These are phyloP conservation scores for Hypoxylon sp. DNA, from an alignment of 2,329 filamentous ascomycete species.

Conservation along the genomic window DNA sequence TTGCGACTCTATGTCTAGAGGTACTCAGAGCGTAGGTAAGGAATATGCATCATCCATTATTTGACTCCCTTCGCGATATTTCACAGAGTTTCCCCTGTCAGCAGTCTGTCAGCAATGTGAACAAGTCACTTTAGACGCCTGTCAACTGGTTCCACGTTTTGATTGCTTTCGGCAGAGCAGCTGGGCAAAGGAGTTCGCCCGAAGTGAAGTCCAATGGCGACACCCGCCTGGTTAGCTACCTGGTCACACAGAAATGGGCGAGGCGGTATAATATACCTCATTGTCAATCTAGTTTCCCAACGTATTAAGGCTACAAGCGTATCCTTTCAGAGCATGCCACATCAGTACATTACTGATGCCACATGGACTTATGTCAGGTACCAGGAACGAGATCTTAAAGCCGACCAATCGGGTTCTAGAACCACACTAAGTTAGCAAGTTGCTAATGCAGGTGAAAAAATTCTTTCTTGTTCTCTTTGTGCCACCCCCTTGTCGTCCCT, in stretches of 20 bases:
- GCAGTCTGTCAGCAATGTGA: slow-evolving; percentile 37
- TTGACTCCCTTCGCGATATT: slow-evolving; percentile 57
- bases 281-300: slow-evolving; percentile 24
- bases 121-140: slow-evolving; percentile 18
- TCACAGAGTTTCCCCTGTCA: slow-evolving; percentile 51
- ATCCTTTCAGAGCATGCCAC: slow-evolving; percentile 42
- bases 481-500: slow-evolving; percentile 35
- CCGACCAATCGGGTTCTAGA: slow-evolving; percentile 44
- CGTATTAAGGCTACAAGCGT: slow-evolving; percentile 18
- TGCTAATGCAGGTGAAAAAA: slow-evolving; percentile 42
- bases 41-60: slow-evolving; percentile 44
- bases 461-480: slow-evolving; percentile 36
- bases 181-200: slow-evolving; percentile 32
- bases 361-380: slow-evolving; percentile 50
- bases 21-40: slow-evolving; percentile 5
- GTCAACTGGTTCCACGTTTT: slow-evolving; percentile 46
- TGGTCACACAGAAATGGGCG: slow-evolving; percentile 28
- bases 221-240: slow-evolving; percentile 19
- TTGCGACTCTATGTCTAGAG: not conserved
- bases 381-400: slow-evolving; percentile 45
- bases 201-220: slow-evolving; percentile 23
- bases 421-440: slow-evolving; percentile 22
- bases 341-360: slow-evolving; percentile 35
- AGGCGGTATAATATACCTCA: slow-evolving; percentile 39
- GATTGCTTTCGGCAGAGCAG: slow-evolving; percentile 32